These are phyloP conservation scores for Irineochytrium annulatum DNA, from an alignment of 192 early-diverging fungal genomes.

Conservation along the genomic window DNA sequence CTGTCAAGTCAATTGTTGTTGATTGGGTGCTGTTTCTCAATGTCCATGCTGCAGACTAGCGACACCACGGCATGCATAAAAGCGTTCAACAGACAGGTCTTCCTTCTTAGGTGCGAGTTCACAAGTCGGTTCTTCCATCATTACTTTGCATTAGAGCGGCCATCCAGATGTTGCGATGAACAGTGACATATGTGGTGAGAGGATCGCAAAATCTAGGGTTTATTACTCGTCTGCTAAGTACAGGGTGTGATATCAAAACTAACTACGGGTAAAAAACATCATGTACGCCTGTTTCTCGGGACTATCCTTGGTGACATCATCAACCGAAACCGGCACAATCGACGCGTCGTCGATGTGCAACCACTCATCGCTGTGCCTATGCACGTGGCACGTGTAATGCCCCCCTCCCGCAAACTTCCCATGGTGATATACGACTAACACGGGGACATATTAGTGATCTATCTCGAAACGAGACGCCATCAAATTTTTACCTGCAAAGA, in stretches of 20 bases:
- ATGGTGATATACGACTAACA: slow-evolving; percentile 90
- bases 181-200: no score
- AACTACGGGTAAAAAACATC: slow-evolving; percentile 54
- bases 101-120: no score
- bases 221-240: no score
- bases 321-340: slow-evolving; percentile 53
- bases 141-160: no score
- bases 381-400: slow-evolving; percentile 95
- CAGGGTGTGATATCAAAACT: background rate
- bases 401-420: slow-evolving; percentile 81
- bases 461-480: background rate
- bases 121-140: no score
- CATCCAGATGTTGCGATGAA: no score
- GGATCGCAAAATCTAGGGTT: no score
- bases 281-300: slow-evolving; percentile 70
- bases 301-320: slow-evolving; percentile 55
- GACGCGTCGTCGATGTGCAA: slow-evolving; percentile 87
- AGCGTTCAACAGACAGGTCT: no score
- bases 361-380: slow-evolving; percentile 69
- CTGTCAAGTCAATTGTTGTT: no score
- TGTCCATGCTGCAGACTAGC: no score
- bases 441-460: background rate
- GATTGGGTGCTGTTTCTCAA: no score
- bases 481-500: slow-evolving; percentile 61
- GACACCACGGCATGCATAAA: no score